phyloP scores from a whole-genome alignment of 768 basidiomycete genomes.

The Boletus sp. region DNA sequence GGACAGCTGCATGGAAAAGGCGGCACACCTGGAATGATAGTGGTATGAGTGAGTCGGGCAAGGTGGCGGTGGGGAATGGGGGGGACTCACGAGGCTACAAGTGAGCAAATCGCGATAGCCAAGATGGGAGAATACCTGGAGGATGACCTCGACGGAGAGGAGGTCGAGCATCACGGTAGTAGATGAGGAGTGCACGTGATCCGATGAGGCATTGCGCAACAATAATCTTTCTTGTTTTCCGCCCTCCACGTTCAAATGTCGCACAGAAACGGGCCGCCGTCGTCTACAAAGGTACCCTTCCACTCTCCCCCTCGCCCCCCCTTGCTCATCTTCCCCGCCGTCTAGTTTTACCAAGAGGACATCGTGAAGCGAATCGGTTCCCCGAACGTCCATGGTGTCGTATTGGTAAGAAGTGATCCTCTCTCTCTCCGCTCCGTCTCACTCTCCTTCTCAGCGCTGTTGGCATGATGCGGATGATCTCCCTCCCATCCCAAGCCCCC shows the following conservation, averaged over 20 bases:
- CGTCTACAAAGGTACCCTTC: conserved; percentile 33
- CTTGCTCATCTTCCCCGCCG: not conserved
- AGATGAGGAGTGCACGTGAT: conserved; percentile 17
- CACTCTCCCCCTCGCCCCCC: not conserved
- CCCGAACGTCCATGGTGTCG: conserved; percentile 51
- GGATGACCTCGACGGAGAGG: conserved; percentile 26
- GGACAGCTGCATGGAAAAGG: conserved; percentile 27
- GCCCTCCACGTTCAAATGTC: conserved; percentile 28
- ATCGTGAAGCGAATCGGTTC: conserved; percentile 49
- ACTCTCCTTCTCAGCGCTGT: conserved; percentile 55
- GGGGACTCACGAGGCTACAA: conserved; percentile 27
- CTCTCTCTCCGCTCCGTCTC: conserved; percentile 4
- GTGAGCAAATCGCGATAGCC: conserved; percentile 23
- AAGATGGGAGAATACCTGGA: conserved; percentile 20
- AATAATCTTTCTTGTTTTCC: not conserved
- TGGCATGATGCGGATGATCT: conserved; percentile 87
- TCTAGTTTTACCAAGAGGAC: conserved; percentile 66
- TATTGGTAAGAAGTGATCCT: conserved; percentile 48
- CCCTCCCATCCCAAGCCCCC: conserved; percentile 38
- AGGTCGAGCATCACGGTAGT: conserved; percentile 7
- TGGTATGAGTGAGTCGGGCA: not conserved
- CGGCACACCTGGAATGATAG: conserved; percentile 32
- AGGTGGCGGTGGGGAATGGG: not conserved
- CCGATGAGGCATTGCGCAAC: not conserved
- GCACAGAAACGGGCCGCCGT: conserved; percentile 16